Evolutionary conservation across 2,329 filamentous ascomycete species (phyloP), one percentile per base, ranked within the genome.

Genomic region (Nigrospora oryzae): DNA sequence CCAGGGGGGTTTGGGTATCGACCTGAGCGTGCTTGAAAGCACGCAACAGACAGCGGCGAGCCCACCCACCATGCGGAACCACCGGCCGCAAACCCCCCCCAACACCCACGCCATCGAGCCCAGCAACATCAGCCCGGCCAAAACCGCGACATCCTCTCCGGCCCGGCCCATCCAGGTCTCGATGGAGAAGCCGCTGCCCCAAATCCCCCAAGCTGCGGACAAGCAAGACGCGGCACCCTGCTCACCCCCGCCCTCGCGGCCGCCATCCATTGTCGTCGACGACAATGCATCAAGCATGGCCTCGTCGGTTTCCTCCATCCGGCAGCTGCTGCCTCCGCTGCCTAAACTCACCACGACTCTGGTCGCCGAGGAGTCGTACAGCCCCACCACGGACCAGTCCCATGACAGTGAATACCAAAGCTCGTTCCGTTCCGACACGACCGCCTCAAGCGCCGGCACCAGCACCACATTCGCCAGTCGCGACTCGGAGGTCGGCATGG

Each of bases 401-500:
- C 65, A 75, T 49, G 71, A 81, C 38, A 54, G 60, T 48, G 77
- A 81, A 39, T 71, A 70, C 48, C 69, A 71, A 40, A 63, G 58
- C 16, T 73, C 73, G 1, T 77, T 76, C 46, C 73, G 78, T 30
- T 78, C 78, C 38, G 84, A 86, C 49, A 89, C 83, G 51, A 76
- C 89, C 53, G 79, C 83, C 8, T 89, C 84, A 3, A 90, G 84
- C 58, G 81, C 82, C 16, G 88, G 84, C 44, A 91, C 86, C 49
- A 84, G 78, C 56, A 87, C 83, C 61, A 90, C 87, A 4, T 90
- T 85, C 54, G 71, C 84, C 42, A 89, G 84, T 68, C 82, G 86
- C 31, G 85, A 89, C 54, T 95, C 89, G 0, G 87, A 90, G 57
- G 78, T 79, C 40, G 95, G 88, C 62, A 73, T 87, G 30, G 62